phyloP scores from a whole-genome alignment of 1,284 basidiomycete species.

The Leccinum pachyderme region DNA sequence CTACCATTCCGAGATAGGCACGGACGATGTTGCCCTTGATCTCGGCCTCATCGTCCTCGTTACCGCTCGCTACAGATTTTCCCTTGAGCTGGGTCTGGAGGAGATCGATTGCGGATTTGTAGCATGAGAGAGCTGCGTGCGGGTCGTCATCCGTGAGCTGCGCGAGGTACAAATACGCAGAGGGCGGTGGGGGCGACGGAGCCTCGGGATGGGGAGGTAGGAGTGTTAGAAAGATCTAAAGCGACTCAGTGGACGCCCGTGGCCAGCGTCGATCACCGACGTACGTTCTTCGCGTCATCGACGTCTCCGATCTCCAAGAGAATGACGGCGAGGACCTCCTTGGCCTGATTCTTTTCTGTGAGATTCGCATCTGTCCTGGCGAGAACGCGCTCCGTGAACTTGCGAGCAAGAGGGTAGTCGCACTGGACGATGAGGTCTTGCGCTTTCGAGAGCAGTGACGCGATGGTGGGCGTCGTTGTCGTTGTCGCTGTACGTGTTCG shows the following conservation, averaged over 20 bases:
- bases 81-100: slow-evolving; percentile 70
- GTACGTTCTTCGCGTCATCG: slow-evolving; percentile 70
- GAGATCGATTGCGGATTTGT: slow-evolving; percentile 78
- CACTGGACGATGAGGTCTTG: slow-evolving; percentile 79
- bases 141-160: slow-evolving; percentile 82
- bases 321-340: slow-evolving; percentile 76
- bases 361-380: slow-evolving; percentile 50
- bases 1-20: slow-evolving; percentile 90
- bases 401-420: slow-evolving; percentile 78
- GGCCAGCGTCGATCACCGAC: slow-evolving; percentile 19
- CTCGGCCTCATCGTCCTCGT: slow-evolving; percentile 57
- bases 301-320: slow-evolving; percentile 79
- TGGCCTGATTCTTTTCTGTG: slow-evolving; percentile 66
- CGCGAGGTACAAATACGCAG: slow-evolving; percentile 88
- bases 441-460: slow-evolving; percentile 68
- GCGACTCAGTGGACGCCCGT: slow-evolving; percentile 1
- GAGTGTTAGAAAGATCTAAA: slow-evolving; percentile 64
- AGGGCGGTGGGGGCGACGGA: slow-evolving; percentile 65
- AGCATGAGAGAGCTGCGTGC: slow-evolving; percentile 74
- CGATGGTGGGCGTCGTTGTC: slow-evolving; percentile 36
- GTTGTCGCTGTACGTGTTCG: slow-evolving; percentile 52
- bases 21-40: slow-evolving; percentile 72
- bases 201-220: slow-evolving; percentile 59
- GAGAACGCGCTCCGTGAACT: slow-evolving; percentile 70
- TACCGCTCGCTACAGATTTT: slow-evolving; percentile 43